A percentile compares a stretch with the other conserved stretches of the same genome.
These are phyloP conservation scores for Eucalyptus camaldulensis DNA, from an alignment of 345 rosid genomes.

Conservation along the genomic window DNA sequence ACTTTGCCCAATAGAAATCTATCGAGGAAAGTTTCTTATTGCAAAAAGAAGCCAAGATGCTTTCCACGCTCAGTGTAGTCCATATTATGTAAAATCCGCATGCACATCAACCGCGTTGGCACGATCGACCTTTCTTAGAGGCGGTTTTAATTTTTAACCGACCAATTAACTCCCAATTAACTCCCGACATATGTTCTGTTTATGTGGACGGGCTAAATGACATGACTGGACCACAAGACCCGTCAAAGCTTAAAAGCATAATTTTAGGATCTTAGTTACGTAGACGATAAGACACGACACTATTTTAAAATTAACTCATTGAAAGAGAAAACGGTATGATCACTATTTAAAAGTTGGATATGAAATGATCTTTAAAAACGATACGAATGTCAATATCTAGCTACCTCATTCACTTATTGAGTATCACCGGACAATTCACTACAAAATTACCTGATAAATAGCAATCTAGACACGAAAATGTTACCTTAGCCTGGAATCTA, in stretches of 20 bases:
- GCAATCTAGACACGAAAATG: background rate
- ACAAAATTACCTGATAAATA: background rate
- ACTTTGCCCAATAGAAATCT: background rate
- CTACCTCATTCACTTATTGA: fast-evolving
- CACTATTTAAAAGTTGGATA: background rate
- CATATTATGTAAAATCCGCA: background rate
- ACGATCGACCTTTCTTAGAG: background rate
- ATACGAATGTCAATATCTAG: background rate
- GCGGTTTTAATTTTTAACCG: background rate
- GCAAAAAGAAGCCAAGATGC: background rate
- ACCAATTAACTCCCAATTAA: background rate
- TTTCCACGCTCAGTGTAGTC: background rate
- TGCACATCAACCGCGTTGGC: background rate
- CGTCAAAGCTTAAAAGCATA: background rate
- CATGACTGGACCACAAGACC: background rate
- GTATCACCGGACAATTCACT: background rate
- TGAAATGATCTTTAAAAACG: background rate
- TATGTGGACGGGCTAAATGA: background rate
- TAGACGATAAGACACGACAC: background rate
- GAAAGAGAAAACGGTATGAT: background rate
- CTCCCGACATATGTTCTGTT: background rate
- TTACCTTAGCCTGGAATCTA: background rate
- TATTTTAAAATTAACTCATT: background rate
- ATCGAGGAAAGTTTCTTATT: background rate
- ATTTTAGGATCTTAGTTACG: background rate